phyloP scores from a whole-genome alignment of 2,329 filamentous ascomycete genomes.

The Elsinoe batatas region DNA sequence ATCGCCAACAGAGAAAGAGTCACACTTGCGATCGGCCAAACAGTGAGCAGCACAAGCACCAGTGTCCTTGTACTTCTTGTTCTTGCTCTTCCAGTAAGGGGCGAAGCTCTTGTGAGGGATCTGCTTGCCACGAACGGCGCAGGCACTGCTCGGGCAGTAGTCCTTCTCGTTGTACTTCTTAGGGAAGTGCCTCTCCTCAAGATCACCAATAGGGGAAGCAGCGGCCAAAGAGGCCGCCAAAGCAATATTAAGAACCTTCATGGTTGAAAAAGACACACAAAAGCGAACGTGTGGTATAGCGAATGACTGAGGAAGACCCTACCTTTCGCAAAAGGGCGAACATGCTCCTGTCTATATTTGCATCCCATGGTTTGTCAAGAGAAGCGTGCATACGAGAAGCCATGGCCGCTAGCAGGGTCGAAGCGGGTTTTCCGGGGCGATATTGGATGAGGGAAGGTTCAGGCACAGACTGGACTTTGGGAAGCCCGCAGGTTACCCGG shows the following conservation, averaged over 20 bases:
- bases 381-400: constrained; percentile 10
- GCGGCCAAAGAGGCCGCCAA: constrained; percentile 2
- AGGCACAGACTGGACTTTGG: background rate
- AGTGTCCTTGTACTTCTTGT: constrained; percentile 3
- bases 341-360: constrained; percentile 3
- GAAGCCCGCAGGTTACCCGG: background rate
- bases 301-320: constrained; percentile 10
- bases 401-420: background rate
- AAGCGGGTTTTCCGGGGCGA: background rate
- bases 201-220: constrained; percentile 1
- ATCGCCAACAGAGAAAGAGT: constrained; percentile 7
- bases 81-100: constrained; percentile 11
- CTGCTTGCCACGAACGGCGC: constrained; percentile 8
- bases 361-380: background rate
- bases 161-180: background rate
- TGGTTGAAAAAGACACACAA: background rate
- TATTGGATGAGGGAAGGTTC: constrained; percentile 1
- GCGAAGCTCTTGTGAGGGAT: constrained; percentile 2
- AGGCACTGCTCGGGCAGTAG: background rate
- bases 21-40: constrained; percentile 5
- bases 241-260: constrained; percentile 2
- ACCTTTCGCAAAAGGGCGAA: background rate
- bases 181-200: background rate
- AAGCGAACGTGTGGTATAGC: background rate
- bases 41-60: constrained; percentile 8